A percentile compares a stretch with the other conserved stretches of the same genome.
phyloP scores from a whole-genome alignment of 148 eudicot genomes.

The Camellia sinensis region DNA sequence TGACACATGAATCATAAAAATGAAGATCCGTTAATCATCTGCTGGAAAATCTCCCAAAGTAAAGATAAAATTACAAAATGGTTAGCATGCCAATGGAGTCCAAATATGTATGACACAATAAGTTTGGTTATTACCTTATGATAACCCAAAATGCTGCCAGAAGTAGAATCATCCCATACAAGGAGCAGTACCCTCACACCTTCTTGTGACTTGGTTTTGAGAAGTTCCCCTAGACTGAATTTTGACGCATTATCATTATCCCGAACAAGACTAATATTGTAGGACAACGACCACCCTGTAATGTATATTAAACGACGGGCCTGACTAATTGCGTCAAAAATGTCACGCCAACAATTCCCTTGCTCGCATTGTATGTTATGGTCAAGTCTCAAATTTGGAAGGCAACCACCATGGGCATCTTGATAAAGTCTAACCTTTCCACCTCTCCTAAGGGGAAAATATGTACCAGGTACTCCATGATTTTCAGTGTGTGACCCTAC shows the following conservation, averaged over 20 bases:
- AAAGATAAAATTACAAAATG: not conserved
- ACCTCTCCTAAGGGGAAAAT: slow-evolving; percentile 74
- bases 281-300: slow-evolving; percentile 91
- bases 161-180: slow-evolving; percentile 93
- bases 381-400: slow-evolving; percentile 65
- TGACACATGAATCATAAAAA: not conserved
- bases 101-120: not conserved
- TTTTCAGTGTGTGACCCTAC: slow-evolving; percentile 55
- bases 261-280: slow-evolving; percentile 61
- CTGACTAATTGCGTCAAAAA: slow-evolving; percentile 58
- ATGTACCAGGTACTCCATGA: slow-evolving; percentile 77
- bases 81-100: not conserved
- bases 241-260: slow-evolving; percentile 32
- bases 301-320: slow-evolving; percentile 77
- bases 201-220: slow-evolving; percentile 72
- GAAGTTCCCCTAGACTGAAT: slow-evolving; percentile 62
- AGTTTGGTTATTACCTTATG: slow-evolving; percentile 39
- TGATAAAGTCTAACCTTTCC: slow-evolving; percentile 82
- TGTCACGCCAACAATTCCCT: slow-evolving; percentile 83
- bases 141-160: slow-evolving; percentile 51
- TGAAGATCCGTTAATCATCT: not conserved
- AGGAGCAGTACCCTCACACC: slow-evolving; percentile 89
- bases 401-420: slow-evolving; percentile 79
- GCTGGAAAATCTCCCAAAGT: not conserved
- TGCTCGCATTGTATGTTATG: slow-evolving; percentile 44